Base-by-base conservation (phyloP, 116 monocot genomes). In the Dioscorea cayenensis region DNA sequence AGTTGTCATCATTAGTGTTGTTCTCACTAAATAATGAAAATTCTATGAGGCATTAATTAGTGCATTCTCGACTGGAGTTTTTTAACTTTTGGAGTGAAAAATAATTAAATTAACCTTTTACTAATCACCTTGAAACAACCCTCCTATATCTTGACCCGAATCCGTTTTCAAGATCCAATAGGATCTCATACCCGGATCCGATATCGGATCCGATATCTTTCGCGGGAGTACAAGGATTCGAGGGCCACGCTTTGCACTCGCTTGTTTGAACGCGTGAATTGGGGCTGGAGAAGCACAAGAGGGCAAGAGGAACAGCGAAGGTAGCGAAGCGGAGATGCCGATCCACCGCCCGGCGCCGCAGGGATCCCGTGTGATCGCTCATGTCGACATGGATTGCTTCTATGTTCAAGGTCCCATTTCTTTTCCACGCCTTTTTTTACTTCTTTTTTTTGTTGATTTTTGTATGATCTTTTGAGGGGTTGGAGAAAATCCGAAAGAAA, bases 361-460 rank as follows among this genome's bases (percentile, higher is more conserved):
- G 43, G 90, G 78, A 35, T 64, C 90, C 28, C 92, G 94, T 28
- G 91, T 99, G 14, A 99, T 99, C 69, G 99, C 99, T 21, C 99
- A 94, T 60, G 83, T 99, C 64, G 99, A 99, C 78, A 90, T 99
- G 91, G 99, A 99, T 71, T 99, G 94, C 83, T 99, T 99, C 94
- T 99, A 99, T 65, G 94, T 94, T 27, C 99, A 99, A 94, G 99
- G 99, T 99, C 70, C 55, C 58, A 20, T 36, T 25, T 19, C 18
- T 21, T n/a, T 8, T 32, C n/a, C 22, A 18, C 72, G 8, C 23
- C 35, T 17, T 28, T 22, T 22, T 76, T 14, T 67, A 51, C 51
- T 2, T 37, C 38, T 2, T 27, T 58, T 18, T 55, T 62, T 6
- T 49, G 16, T 29, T 7, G 51, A 28, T 66, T 66, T n/a, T 14